Evolutionary conservation across 768 basidiomycete genomes (phyloP).

Genomic region (Chalciporus chontae): DNA sequence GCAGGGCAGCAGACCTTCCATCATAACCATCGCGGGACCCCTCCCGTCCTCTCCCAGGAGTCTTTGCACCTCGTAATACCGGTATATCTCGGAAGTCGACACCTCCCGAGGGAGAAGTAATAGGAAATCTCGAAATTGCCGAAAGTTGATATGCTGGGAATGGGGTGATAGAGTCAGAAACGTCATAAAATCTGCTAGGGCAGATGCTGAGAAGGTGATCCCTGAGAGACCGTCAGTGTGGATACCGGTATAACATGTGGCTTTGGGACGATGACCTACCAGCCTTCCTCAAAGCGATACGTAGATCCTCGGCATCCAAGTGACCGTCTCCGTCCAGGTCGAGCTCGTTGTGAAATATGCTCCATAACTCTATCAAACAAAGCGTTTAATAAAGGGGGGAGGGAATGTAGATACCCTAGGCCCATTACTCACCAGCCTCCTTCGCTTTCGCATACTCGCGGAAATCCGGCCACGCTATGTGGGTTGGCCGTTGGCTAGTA

Average conservation of each 20-base stretch:
- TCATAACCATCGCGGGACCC: slow-evolving; percentile 76
- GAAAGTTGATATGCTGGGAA: slow-evolving; percentile 70
- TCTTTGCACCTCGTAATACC: slow-evolving; percentile 69
- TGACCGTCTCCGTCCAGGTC: slow-evolving; percentile 88
- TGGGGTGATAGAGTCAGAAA: slow-evolving; percentile 71
- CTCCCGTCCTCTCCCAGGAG: slow-evolving; percentile 72
- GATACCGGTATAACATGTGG: slow-evolving; percentile 17
- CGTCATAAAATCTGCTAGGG: slow-evolving; percentile 78
- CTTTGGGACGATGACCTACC: slow-evolving; percentile 46
- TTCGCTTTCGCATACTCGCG: slow-evolving; percentile 73
- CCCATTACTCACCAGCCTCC: slow-evolving; percentile 62
- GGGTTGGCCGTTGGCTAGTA: slow-evolving; percentile 37
- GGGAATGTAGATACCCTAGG: slow-evolving; percentile 8
- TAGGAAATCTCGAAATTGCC: slow-evolving; percentile 87
- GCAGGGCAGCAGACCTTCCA: slow-evolving; percentile 65
- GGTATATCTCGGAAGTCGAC: slow-evolving; percentile 83
- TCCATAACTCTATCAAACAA: slow-evolving; percentile 71
- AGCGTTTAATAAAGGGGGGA: slow-evolving; percentile 13
- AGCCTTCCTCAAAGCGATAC: slow-evolving; percentile 62
- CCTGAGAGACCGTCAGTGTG: slow-evolving; percentile 40
- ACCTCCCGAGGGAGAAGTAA: slow-evolving; percentile 79
- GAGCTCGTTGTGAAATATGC: slow-evolving; percentile 85
- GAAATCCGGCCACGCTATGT: slow-evolving; percentile 71
- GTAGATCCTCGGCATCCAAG: slow-evolving; percentile 63
- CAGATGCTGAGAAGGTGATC: slow-evolving; percentile 63